Evolutionary conservation across 129 eudicot genomes (phyloP).

Genomic region (Pittosporum tobira): DNA sequence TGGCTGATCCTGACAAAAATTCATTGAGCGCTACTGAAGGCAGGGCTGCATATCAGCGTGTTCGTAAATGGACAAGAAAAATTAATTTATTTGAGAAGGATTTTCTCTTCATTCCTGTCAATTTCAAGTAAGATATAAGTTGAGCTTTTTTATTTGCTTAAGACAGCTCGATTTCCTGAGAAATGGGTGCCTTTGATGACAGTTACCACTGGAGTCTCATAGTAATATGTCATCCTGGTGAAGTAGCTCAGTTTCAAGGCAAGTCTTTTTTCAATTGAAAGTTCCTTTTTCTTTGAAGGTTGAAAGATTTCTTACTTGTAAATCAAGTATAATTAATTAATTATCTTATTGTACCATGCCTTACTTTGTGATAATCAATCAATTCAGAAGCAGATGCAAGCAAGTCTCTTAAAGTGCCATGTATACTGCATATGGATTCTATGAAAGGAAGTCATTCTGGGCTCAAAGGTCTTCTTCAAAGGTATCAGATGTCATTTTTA

Average conservation of each 20-base stretch:
- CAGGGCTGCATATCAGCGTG: slow-evolving; percentile 81
- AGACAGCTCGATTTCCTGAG: slow-evolving; percentile 8
- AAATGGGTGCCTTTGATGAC: slow-evolving; percentile 13
- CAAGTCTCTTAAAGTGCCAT: slow-evolving; percentile 49
- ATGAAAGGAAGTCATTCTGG: slow-evolving; percentile 74
- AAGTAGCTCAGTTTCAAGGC: slow-evolving; percentile 52
- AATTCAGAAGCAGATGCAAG: slow-evolving; percentile 44
- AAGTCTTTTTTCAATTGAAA: slow-evolving; percentile 21
- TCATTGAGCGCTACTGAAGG: slow-evolving; percentile 67
- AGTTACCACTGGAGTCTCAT: slow-evolving; percentile 96
- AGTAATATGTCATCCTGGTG: slow-evolving; percentile 80
- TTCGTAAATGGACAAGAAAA: slow-evolving; percentile 96
- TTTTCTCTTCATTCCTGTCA: slow-evolving; percentile 80
- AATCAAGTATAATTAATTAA: neutral
- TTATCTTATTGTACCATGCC: too few species aligned
- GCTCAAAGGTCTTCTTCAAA: slow-evolving; percentile 64
- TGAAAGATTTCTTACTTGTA: too few species aligned
- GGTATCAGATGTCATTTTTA: slow-evolving; percentile 32
- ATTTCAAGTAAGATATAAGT: slow-evolving; percentile 56
- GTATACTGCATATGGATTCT: slow-evolving; percentile 98
- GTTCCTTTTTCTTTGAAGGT: too few species aligned
- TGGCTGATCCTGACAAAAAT: slow-evolving; percentile 88
- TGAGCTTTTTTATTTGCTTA: slow-evolving; percentile 2
- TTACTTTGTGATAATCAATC: neutral
- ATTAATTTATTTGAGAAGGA: slow-evolving; percentile 87